Evolutionary conservation across 768 basidiomycete genomes (phyloP), one percentile per base, ranked within the genome.

Genomic region (Mycena belliarum): DNA sequence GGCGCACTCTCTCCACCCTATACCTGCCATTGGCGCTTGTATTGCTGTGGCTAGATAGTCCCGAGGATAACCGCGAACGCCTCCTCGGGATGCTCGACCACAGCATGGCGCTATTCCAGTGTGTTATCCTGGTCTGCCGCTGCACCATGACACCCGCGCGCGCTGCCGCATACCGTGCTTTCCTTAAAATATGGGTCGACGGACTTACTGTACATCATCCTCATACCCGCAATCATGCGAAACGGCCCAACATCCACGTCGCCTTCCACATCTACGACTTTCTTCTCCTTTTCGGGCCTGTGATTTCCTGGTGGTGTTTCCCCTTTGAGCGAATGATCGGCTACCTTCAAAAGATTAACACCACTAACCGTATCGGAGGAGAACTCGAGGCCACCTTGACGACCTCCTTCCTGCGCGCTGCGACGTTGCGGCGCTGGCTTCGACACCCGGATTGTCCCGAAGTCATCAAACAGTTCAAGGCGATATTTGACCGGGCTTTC

Each of bases 291-390:
- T 77, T 76, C 52, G 73, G 78, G 0, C 74, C 75, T 11, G 63
- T 74, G 1, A 65, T 61, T 4, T 70, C 69, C 0, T 79, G 76
- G 79, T 78, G 72, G 73, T 67, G 63, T 29, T 78, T 75, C 57
- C 72, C 73, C 0, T 76, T 76, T 52, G 73, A 79, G 59, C 61
- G 64, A 0, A 47, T 76, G 18, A 77, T 78, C 44, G 73, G 78
- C 11, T 61, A 54, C 12, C 58, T 79, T 0, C 74, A 79, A 49
- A 59, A 63, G 6, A 57, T 76, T 9, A 61, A 69, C 15, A 70
- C 55, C 8, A 77, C 74, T 60, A 57, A 72, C 46, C 63, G 68
- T 25, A 49, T 64, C 51, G 70, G 75, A 60, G 45, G 64, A 48
- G 54, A 61, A 48, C 49, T 61, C 10, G 60, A 61, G 48, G 54